Percentiles rank a stretch among this genome's conserved stretches.
Conservation (phyloP, 1,284 basidiomycete species). For the Microbotryum scabiosae region DNA sequence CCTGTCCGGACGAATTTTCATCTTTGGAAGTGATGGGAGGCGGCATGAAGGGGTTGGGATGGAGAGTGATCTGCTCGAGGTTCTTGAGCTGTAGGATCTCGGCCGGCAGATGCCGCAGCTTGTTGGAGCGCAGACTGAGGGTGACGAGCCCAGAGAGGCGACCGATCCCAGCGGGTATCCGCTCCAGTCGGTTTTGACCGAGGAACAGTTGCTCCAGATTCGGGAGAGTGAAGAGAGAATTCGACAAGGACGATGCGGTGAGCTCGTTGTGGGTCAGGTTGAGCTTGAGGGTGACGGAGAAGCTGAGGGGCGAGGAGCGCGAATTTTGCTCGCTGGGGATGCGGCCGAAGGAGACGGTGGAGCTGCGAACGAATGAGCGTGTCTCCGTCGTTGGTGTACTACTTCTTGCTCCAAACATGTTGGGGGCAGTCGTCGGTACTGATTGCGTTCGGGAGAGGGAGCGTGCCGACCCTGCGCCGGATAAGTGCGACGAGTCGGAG, state of each 20-base stretch:
- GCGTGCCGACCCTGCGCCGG: not conserved
- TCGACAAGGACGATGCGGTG: constrained; percentile 20
- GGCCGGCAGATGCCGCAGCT: constrained; percentile 28
- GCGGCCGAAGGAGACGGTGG: constrained; percentile 9
- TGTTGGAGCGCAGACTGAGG: constrained; percentile 25
- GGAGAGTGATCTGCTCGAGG: constrained; percentile 9
- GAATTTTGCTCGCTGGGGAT: not conserved
- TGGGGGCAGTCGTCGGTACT: not conserved
- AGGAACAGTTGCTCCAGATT: constrained; percentile 27
- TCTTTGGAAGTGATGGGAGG: constrained; percentile 2
- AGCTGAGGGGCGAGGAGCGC: not conserved
- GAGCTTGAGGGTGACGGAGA: constrained; percentile 22
- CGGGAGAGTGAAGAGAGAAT: constrained; percentile 26
- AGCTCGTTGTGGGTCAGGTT: constrained; percentile 27
- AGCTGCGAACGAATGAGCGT: constrained; percentile 1
- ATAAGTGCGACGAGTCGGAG: not conserved
- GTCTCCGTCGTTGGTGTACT: not conserved
- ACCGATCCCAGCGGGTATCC: constrained; percentile 27
- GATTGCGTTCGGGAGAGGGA: not conserved
- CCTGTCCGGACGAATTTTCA: not conserved
- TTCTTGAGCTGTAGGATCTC: constrained; percentile 27
- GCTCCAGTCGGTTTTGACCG: constrained; percentile 21
- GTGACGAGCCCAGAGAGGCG: constrained; percentile 20
- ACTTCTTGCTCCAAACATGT: not conserved
- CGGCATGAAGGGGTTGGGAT: constrained; percentile 18